phyloP scores from a whole-genome alignment of 75 land plant genomes.

The Azolla pinnata region DNA sequence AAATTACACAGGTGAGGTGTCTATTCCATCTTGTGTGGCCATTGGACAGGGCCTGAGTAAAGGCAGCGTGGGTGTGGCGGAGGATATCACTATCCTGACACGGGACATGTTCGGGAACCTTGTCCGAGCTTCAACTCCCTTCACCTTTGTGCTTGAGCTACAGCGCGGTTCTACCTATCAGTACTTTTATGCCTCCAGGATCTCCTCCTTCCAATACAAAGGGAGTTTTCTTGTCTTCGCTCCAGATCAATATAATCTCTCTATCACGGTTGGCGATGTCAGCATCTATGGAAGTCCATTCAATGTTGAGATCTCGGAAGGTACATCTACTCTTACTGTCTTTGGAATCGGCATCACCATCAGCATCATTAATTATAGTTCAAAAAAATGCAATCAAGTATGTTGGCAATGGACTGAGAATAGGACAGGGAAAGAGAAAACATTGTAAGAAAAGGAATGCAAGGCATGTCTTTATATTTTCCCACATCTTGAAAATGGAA shows the following conservation, averaged over 20 bases:
- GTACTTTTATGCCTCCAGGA: not conserved
- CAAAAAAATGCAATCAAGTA: too few relatives aligned
- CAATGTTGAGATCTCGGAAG: not conserved
- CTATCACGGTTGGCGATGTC: not conserved
- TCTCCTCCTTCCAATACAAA: not conserved
- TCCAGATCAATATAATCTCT: not conserved
- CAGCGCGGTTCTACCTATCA: not conserved
- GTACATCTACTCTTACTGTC: not conserved
- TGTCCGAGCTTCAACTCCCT: not conserved
- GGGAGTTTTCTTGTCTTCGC: not conserved
- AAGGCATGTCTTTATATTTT: too few relatives aligned
- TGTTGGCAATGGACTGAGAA: too few relatives aligned
- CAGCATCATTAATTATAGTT: too few relatives aligned
- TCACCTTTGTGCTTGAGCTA: not conserved
- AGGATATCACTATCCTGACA: not conserved
- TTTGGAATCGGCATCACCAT: too few relatives aligned
- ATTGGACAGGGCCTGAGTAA: not conserved
- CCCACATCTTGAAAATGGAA: too few relatives aligned
- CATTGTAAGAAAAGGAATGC: too few relatives aligned
- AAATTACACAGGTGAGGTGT: not conserved
- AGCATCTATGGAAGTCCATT: not conserved
- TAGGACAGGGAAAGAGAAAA: too few relatives aligned
- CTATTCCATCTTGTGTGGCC: not conserved
- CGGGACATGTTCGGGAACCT: constrained; percentile 4
- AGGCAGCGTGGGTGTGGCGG: not conserved